Conservation (phyloP, 768 basidiomycete species). For the Boletus rubropictus region DNA sequence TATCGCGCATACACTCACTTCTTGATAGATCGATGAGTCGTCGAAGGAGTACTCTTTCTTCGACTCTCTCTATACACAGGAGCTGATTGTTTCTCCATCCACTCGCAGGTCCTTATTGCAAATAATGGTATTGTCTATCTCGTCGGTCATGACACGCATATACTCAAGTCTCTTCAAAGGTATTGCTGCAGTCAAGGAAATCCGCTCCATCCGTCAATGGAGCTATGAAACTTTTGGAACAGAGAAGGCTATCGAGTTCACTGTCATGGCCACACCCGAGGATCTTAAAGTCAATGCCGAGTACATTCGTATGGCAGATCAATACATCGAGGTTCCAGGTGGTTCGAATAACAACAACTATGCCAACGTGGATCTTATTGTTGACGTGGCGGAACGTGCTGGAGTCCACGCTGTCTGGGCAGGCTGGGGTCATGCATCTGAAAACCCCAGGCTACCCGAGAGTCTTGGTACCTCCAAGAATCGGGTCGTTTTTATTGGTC, state of each 20-base stretch:
- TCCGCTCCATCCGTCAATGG: constrained; percentile 98
- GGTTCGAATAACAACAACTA: constrained; percentile 99
- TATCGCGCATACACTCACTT: constrained; percentile 16
- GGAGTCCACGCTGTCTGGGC: constrained; percentile 99
- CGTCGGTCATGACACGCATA: constrained; percentile 8
- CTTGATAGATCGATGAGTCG: constrained; percentile 3
- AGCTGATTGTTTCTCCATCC: constrained; percentile 6
- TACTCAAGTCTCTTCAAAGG: constrained; percentile 42
- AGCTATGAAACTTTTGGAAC: constrained; percentile 98
- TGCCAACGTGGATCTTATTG: constrained; percentile 98
- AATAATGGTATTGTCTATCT: constrained; percentile 71
- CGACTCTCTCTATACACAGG: neutral
- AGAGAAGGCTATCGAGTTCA: constrained; percentile 95
- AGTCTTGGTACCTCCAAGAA: constrained; percentile 85
- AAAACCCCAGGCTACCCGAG: constrained; percentile 95
- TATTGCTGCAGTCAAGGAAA: constrained; percentile 99
- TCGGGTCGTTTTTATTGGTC: constrained; percentile 98
- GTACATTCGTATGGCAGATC: constrained; percentile 99
- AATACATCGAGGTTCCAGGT: constrained; percentile 97
- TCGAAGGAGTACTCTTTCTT: neutral
- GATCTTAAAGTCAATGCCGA: constrained; percentile 98
- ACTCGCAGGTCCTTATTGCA: constrained; percentile 84
- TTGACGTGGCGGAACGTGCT: constrained; percentile 94
- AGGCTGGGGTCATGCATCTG: constrained; percentile 99
- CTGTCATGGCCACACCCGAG: constrained; percentile 99